Evolutionary conservation across 2,329 filamentous ascomycete genomes (phyloP), one percentile per base, ranked within the genome.

Genomic region (Microcyclospora tardicrescens): DNA sequence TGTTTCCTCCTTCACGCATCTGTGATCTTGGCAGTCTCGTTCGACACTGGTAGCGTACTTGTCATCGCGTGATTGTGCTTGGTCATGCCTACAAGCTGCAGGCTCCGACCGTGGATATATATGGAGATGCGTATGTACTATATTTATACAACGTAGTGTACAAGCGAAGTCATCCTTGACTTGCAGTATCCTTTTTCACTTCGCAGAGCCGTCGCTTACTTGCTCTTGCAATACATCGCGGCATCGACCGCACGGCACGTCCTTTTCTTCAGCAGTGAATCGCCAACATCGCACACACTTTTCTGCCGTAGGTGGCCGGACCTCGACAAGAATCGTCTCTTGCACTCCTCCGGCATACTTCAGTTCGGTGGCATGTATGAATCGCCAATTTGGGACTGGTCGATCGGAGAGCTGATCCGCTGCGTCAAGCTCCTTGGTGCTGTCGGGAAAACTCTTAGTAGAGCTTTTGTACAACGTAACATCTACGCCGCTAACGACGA

Each of bases 251-350:
- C 89, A 96, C 13, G 93, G 63, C 49, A 79, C 70, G 35, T 62
- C 61, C 10, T 71, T 65, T 35, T 62, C 61, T n/a, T 72, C 66
- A n/a, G 81, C 78, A 16, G 81, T 70, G 59, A 84, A 93, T 44
- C 81, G 75, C 91, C 91, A 98, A 63, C 91, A 98, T 36, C 91
- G 71, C 1, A 75, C 70, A 58, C 91, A 98, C 60, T 96, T 98
- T 34, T 69, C 62, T 10, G 64, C 60, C 11, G 58, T 58, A 0
- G 77, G 69, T 9, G 69, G 62, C 35, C 59, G 43, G 0, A 63
- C 54, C 6, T 46, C 43, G 3, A 51, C 30, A 51, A 46, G 15
- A 52, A 58, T 38, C 28, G 41, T 13, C 9, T 41, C 44, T 2
- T 24, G 19, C 19, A 24, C 19, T 4, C 19, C 19, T 24, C 19